phyloP scores from a whole-genome alignment of 2,329 filamentous ascomycete species.

The Arthrobotrys musiformis region DNA sequence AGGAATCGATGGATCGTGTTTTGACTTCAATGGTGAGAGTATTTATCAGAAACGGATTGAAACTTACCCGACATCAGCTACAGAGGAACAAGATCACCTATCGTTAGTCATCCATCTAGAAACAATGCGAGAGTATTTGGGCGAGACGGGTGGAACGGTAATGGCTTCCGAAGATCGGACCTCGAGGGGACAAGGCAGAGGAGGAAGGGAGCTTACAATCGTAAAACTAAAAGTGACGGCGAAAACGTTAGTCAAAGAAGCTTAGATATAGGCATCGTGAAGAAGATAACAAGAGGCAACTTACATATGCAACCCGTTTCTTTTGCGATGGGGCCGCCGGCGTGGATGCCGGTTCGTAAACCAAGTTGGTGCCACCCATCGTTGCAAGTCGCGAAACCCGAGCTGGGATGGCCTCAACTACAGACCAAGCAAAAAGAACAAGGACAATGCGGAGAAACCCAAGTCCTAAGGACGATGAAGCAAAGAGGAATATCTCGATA shows the following conservation, averaged over 20 bases:
- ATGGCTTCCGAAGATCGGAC: neutral
- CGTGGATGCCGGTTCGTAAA: constrained; percentile 54
- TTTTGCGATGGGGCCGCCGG: constrained; percentile 53
- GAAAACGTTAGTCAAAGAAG: neutral
- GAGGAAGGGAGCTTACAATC: constrained; percentile 58
- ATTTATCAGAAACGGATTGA: neutral
- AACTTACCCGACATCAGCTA: constrained; percentile 60
- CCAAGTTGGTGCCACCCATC: constrained; percentile 50
- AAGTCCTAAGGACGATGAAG: neutral
- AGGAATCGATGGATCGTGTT: neutral
- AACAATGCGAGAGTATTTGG: neutral
- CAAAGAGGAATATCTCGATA: neutral
- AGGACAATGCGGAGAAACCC: neutral
- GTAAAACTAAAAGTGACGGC: constrained; percentile 57
- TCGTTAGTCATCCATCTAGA: constrained; percentile 41
- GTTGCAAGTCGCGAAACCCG: constrained; percentile 31
- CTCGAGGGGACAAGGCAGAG: constrained; percentile 17
- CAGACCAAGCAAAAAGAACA: neutral
- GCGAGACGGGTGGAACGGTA: neutral
- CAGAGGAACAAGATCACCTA: constrained; percentile 4
- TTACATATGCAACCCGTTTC: constrained; percentile 60
- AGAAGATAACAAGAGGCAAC: constrained; percentile 15
- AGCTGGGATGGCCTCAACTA: constrained; percentile 17
- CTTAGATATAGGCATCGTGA: constrained; percentile 3
- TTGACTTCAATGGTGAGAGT: neutral